Percentiles rank a stretch among this genome's conserved stretches.
Conservation (phyloP, 2,329 filamentous ascomycete species). For the Sporothrix pseudoabietina region DNA sequence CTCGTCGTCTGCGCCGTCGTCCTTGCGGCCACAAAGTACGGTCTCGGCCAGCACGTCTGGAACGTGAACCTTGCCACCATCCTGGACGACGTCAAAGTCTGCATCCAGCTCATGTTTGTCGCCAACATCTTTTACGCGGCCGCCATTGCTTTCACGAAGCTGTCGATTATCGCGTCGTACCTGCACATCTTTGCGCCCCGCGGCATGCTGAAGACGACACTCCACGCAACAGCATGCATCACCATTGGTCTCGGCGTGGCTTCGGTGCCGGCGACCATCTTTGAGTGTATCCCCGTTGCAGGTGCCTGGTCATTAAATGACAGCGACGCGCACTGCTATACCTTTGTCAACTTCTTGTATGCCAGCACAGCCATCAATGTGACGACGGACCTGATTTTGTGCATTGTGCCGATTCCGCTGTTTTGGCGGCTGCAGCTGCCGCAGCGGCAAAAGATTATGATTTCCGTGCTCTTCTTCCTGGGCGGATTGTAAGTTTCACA, state of each 20-base stretch:
- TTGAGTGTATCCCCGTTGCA: conserved; percentile 38
- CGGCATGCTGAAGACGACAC: conserved; percentile 37
- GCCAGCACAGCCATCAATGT: conserved; percentile 40
- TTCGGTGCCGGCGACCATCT: conserved; percentile 38
- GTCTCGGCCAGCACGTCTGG: conserved; percentile 39
- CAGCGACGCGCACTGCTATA: conserved; percentile 36
- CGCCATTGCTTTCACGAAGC: conserved; percentile 38
- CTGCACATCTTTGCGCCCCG: conserved; percentile 41
- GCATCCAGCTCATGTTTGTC: conserved; percentile 37
- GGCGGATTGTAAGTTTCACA: conserved; percentile 38
- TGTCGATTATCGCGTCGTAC: conserved; percentile 41
- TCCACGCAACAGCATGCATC: conserved; percentile 41
- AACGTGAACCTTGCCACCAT: conserved; percentile 35
- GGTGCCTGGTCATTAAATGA: conserved; percentile 39
- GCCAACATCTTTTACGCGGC: conserved; percentile 39
- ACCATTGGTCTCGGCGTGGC: conserved; percentile 37
- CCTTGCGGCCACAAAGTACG: conserved; percentile 33
- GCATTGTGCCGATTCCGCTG: conserved; percentile 39
- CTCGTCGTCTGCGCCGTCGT: conserved; percentile 34
- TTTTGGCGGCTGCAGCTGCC: conserved; percentile 40
- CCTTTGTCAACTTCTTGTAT: conserved; percentile 39
- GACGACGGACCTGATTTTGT: conserved; percentile 39
- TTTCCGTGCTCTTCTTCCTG: conserved; percentile 39
- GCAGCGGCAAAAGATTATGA: conserved; percentile 36
- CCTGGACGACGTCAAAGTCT: conserved; percentile 31